Evolutionary conservation across 2,329 filamentous ascomycete species (phyloP).

Genomic region (Scopulariopsis brevicaulis): DNA sequence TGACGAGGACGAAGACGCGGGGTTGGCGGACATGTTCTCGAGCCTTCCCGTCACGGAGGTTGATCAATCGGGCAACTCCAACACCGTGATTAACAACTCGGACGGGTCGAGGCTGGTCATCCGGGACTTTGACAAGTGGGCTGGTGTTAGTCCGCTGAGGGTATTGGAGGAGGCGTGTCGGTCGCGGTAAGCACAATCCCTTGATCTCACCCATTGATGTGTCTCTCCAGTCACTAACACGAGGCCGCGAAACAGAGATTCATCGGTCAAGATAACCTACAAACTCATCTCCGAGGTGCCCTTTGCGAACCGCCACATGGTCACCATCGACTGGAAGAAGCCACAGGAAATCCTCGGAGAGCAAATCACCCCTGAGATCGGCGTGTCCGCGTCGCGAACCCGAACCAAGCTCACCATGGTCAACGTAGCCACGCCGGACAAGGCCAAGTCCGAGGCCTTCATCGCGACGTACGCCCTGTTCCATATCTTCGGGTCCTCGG

Average conservation of each 20-base stretch:
- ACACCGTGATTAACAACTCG: constrained; percentile 39
- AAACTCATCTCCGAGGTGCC: constrained; percentile 59
- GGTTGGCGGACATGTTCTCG: constrained; percentile 44
- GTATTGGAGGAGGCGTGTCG: constrained; percentile 82
- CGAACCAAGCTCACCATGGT: constrained; percentile 63
- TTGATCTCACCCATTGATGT: background rate
- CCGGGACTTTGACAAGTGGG: constrained; percentile 75
- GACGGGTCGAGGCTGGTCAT: constrained; percentile 49
- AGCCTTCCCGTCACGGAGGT: constrained; percentile 50
- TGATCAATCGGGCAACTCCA: constrained; percentile 46
- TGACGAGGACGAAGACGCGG: constrained; percentile 37
- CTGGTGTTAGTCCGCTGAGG: constrained; percentile 63
- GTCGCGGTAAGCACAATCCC: constrained; percentile 44
- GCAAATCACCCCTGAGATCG: constrained; percentile 25
- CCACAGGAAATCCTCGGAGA: constrained; percentile 41
- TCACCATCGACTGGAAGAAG: constrained; percentile 72
- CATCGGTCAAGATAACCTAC: constrained; percentile 55
- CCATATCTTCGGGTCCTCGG: constrained; percentile 62
- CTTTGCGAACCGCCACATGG: constrained; percentile 64
- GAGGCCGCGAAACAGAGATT: constrained; percentile 43
- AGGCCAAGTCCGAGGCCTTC: constrained; percentile 77
- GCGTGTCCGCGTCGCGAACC: constrained; percentile 19
- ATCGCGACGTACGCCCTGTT: constrained; percentile 76
- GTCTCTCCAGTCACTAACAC: constrained; percentile 5
- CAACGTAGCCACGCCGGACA: constrained; percentile 59